Conservation (phyloP, 2,329 filamentous ascomycete genomes). For the Aspergillus sp. region DNA sequence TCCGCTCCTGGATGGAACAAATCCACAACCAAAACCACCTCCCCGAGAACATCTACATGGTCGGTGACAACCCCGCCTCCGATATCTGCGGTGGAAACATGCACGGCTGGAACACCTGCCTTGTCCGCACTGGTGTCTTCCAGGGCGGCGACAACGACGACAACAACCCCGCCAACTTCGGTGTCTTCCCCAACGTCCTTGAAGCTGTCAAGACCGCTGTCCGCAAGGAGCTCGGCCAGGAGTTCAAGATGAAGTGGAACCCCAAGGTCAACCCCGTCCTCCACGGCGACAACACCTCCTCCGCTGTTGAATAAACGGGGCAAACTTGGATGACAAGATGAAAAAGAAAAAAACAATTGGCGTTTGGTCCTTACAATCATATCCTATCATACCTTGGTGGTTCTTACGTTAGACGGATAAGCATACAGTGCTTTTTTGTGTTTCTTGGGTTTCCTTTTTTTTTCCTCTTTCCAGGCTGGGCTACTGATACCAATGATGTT, state of each 20-base stretch:
- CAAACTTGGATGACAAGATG: slow-evolving; percentile 15
- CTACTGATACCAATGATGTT: slow-evolving; percentile 24
- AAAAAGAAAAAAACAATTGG: slow-evolving; percentile 16
- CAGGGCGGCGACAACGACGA: slow-evolving; percentile 74
- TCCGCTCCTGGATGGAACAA: slow-evolving; percentile 72
- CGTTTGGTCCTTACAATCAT: slow-evolving; percentile 15
- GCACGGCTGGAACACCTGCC: slow-evolving; percentile 79
- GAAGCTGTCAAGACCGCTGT: slow-evolving; percentile 69
- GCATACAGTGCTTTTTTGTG: slow-evolving; percentile 8
- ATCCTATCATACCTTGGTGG: not conserved
- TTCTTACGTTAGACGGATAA: slow-evolving; percentile 8
- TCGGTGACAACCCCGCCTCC: slow-evolving; percentile 72
- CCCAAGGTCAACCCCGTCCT: slow-evolving; percentile 69
- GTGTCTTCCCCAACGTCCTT: slow-evolving; percentile 71
- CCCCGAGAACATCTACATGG: slow-evolving; percentile 72
- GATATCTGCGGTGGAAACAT: slow-evolving; percentile 77
- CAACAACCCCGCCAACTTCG: slow-evolving; percentile 74
- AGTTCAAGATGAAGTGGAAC: slow-evolving; percentile 73
- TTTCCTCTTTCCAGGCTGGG: slow-evolving; percentile 16
- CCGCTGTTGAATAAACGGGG: slow-evolving; percentile 54
- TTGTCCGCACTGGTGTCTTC: slow-evolving; percentile 76
- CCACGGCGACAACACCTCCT: slow-evolving; percentile 53
- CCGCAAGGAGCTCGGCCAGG: slow-evolving; percentile 67
- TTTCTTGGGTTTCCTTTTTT: not conserved
- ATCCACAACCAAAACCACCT: slow-evolving; percentile 71